Percentiles rank a stretch among this genome's conserved stretches.
Conservation (phyloP, 352 stramenopile genomes). For the Elongisporangium senticosum region DNA sequence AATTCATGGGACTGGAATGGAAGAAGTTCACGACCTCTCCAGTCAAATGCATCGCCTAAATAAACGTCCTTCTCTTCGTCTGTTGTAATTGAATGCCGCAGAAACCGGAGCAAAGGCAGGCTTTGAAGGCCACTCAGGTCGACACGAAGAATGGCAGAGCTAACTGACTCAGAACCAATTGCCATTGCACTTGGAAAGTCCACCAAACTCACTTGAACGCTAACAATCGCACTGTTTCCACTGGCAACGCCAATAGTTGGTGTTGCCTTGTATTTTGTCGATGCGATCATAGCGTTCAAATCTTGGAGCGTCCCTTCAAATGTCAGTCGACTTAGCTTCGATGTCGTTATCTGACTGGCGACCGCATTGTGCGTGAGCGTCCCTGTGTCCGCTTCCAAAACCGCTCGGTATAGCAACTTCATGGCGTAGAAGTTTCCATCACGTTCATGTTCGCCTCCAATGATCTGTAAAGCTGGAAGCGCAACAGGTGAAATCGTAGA, state of each 20-base stretch:
- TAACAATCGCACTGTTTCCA: neutral
- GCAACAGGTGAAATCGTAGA: neutral
- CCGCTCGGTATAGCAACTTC: neutral
- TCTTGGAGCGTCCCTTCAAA: neutral
- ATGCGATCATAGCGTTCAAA: neutral
- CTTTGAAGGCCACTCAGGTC: neutral
- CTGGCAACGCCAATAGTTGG: neutral
- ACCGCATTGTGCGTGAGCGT: neutral
- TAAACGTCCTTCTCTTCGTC: conserved; percentile 1
- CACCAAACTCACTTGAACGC: neutral
- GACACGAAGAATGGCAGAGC: neutral
- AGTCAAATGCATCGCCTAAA: conserved; percentile 2
- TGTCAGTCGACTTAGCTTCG: neutral
- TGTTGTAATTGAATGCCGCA: neutral
- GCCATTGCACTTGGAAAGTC: neutral
- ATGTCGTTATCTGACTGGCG: neutral
- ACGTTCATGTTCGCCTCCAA: neutral
- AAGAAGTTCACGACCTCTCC: neutral
- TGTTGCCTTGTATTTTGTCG: neutral
- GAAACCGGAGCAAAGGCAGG: neutral
- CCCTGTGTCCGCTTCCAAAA: neutral
- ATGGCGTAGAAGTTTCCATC: neutral
- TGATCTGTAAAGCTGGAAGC: conserved; percentile 8
- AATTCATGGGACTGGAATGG: neutral
- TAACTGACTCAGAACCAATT: neutral